Evolutionary conservation across 2,329 filamentous ascomycete genomes (phyloP).

Genomic region (Cyclaneusma minus): DNA sequence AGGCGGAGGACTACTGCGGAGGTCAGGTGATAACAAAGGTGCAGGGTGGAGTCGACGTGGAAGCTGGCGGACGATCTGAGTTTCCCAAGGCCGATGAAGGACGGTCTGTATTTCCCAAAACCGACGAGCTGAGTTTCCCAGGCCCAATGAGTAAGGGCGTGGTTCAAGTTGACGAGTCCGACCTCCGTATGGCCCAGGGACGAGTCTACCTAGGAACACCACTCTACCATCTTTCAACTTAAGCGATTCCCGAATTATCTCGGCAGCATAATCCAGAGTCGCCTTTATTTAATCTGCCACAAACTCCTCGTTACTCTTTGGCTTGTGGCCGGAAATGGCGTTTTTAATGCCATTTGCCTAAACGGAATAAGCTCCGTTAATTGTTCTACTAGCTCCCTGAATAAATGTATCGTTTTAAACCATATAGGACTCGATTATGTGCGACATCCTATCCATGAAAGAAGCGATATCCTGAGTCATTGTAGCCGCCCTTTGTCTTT

Average conservation of each 20-base stretch:
- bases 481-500: conserved; percentile 9
- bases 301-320: conserved; percentile 8
- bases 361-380: neutral
- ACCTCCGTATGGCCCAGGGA: conserved; percentile 9
- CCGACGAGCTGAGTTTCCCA: no score
- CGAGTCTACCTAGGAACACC: conserved; percentile 15
- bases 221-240: conserved; percentile 15
- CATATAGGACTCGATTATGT: conserved; percentile 1
- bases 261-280: conserved; percentile 14
- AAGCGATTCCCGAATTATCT: conserved; percentile 14
- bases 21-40: no score
- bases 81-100: no score
- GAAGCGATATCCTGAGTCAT: conserved; percentile 12
- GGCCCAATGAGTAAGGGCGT: no score
- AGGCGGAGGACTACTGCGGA: no score
- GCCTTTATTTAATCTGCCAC: conserved; percentile 13
- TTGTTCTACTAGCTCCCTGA: neutral
- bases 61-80: no score
- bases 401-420: conserved; percentile 1
- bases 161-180: no score
- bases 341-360: neutral
- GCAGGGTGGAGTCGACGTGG: no score
- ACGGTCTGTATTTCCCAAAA: no score
- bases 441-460: conserved; percentile 9
- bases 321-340: neutral